Base-by-base conservation (phyloP, 306 rosid species). In the Fragaria nilgerrensis region DNA sequence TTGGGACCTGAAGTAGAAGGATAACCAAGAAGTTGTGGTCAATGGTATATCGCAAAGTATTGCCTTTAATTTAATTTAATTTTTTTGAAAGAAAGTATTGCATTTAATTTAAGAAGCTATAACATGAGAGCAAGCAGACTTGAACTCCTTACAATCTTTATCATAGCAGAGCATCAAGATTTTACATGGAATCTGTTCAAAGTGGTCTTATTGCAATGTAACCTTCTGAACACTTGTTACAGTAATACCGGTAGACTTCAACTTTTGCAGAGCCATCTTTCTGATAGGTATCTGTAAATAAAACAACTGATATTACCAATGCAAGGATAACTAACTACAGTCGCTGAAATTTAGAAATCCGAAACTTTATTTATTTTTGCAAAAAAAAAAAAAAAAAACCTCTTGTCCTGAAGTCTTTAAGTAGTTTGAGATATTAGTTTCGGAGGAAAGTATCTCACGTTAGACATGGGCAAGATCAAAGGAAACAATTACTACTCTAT, bases 101-200 rank as follows among this genome's bases (percentile, higher is more conserved):
- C 27, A 27, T 27, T 27, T 27, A 27, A 27, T 27, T n/a, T n/a
- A n/a, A n/a, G n/a, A n/a, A n/a, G n/a, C n/a, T 27, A 27, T 27
- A 27, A 27, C 27, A 59, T 47, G 76, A 72, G 56, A 78, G 77
- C 50, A 76, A 78, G 47, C 93, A 76, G 74, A 92, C 97, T n/a
- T 89, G 93, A 90, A 92, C 79, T 90, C 96, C 84, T 87, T 89
- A 79, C 97, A 87, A 83, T 92, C 98, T 80, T 87, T 90, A 84
- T 94, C 95, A 84, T 83, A 92, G 87, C 93, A 95, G 79, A 90
- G 96, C 97, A 90, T 83, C 91, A 92, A 76, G 27, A 95, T 82
- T 81, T 95, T 90, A 86, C 95, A 89, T 12, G 97, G 97, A 74
- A 95, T 90, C 81, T 84, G 84, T 86, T 95, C 99, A 79, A 88